Evolutionary conservation across 306 rosid species (phyloP).

Genomic region (Rosa chinensis): DNA sequence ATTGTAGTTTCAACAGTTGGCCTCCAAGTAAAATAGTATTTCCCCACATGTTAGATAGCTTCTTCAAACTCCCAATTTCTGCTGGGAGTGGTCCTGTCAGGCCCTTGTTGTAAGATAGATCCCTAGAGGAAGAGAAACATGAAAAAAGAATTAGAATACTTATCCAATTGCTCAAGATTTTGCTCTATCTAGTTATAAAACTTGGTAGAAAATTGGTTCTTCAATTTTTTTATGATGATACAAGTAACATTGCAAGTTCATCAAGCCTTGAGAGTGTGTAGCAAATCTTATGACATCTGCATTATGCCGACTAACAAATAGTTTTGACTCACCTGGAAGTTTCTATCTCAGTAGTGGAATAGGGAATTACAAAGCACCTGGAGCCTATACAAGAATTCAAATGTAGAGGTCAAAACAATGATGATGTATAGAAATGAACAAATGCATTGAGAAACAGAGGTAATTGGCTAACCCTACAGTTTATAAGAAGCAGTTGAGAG

Average conservation of each 20-base stretch:
- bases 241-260: background rate
- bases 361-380: too few species aligned
- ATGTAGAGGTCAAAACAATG: too few species aligned
- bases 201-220: background rate
- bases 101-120: slow-evolving; percentile 53
- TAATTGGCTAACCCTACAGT: too few species aligned
- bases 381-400: too few species aligned
- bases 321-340: too few species aligned
- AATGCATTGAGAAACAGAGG: too few species aligned
- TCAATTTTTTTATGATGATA: background rate
- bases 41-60: slow-evolving; percentile 54
- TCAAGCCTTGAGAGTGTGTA: background rate
- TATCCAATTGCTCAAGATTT: background rate
- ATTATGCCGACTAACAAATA: background rate
- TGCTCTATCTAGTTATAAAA: background rate
- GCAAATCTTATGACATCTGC: background rate
- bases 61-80: slow-evolving; percentile 51
- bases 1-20: background rate
- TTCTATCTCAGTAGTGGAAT: too few species aligned
- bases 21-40: background rate
- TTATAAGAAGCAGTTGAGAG: too few species aligned
- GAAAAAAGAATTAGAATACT: slow-evolving; percentile 18
- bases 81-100: slow-evolving; percentile 48
- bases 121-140: slow-evolving; percentile 42
- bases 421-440: too few species aligned